Evolutionary conservation across 352 stramenopile genomes (phyloP).

Genomic region (Pythium apleroticum): DNA sequence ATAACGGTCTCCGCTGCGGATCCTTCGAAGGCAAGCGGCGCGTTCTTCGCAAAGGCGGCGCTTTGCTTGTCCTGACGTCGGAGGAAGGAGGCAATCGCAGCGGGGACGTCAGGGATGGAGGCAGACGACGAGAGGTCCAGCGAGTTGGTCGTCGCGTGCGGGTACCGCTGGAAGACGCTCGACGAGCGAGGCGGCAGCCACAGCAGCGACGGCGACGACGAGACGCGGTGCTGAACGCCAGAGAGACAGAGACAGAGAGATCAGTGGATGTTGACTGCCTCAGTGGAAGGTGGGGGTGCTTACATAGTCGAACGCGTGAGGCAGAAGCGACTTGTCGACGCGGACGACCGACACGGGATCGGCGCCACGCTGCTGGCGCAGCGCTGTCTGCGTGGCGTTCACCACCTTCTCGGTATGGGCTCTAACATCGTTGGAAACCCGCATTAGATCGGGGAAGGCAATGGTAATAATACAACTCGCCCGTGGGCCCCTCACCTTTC

Average conservation of each 20-base stretch:
- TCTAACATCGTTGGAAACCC: slow-evolving; percentile 4
- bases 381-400: neutral
- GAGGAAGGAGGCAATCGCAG: slow-evolving; percentile 11
- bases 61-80: neutral
- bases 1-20: slow-evolving; percentile 19
- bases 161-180: slow-evolving; percentile 53
- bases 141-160: slow-evolving; percentile 55
- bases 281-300: neutral
- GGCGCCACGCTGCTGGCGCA: neutral
- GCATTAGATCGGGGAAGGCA: neutral
- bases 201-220: slow-evolving; percentile 46
- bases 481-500: slow-evolving; percentile 4
- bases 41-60: slow-evolving; percentile 4
- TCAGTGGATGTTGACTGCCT: neutral
- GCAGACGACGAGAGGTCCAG: slow-evolving; percentile 36
- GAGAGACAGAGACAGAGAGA: neutral
- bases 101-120: neutral
- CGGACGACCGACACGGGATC: neutral
- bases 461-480: too few species aligned
- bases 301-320: slow-evolving; percentile 11
- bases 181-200: slow-evolving; percentile 49
- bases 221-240: slow-evolving; percentile 45
- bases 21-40: slow-evolving; percentile 9
- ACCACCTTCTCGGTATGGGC: neutral
- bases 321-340: slow-evolving; percentile 5